Evolutionary conservation across 768 basidiomycete species (phyloP), one percentile per base, ranked within the genome.

Genomic region (Pulveroboletus sp.): DNA sequence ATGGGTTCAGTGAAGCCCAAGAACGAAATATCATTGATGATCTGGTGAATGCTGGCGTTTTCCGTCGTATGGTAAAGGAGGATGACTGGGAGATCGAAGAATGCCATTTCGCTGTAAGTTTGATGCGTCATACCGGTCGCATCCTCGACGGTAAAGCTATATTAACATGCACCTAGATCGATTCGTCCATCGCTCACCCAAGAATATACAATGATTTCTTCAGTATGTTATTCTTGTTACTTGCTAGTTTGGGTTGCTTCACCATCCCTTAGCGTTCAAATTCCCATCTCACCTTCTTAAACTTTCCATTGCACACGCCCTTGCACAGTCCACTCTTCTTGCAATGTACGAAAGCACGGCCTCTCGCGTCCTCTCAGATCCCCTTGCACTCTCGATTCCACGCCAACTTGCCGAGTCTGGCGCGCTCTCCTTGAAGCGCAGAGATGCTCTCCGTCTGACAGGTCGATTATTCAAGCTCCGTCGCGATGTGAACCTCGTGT

Each of bases 171-270:
- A 20, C 34, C 2, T 51, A 90, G 90, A 88, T 93, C 61, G 94
- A 97, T 60, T 79, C 87, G 4, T 69, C 82, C 45, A 91, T 94
- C 10, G 76, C 81, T 1, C 92, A 87, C 58, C 94, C 94, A 14
- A 80, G 94, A 39, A 94, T 97, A 55, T 97, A 90, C 71, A 95
- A 97, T 53, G 94, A 95, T 66, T 90, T 94, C 70, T 95, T 94
- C 71, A 94, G 93, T 94, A 61, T 57, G 87, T 75, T 10, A 23
- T 24, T 45, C n/a, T 33, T 9, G 25, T 43, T 21, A 31, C 17
- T 20, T 25, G 7, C 53, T 9, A 31, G 25, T 24, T 6, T 21
- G 23, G 11, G 21, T 31, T 20, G 40, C 12, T 35, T 54, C 17
- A 40, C 6, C 13, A 35, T 40, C 41, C 38, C 23, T 5, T 55